Conservation (phyloP, 441 rosid species). For the Erysimum pusillum region DNA sequence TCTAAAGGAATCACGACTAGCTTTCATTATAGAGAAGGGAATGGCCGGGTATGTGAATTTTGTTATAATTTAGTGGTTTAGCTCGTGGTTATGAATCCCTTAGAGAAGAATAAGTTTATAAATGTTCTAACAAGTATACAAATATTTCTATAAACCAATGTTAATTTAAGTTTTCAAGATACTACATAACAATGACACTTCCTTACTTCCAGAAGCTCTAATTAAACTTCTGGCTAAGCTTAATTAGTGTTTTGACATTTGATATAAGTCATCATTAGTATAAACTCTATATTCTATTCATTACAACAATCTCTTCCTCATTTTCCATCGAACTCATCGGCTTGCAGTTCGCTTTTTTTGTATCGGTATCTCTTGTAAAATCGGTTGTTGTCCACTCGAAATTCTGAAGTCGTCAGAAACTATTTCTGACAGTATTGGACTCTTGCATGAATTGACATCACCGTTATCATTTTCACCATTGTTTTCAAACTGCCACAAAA, state of each 20-base stretch:
- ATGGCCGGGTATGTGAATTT: too few species aligned
- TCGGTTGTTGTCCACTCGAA: slow-evolving; percentile 5
- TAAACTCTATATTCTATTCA: slow-evolving; percentile 1
- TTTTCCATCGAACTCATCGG: background rate
- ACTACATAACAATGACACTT: background rate
- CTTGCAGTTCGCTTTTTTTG: background rate
- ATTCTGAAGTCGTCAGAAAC: background rate
- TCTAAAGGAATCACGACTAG: too few species aligned
- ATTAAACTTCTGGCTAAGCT: slow-evolving; percentile 4
- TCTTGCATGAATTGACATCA: background rate
- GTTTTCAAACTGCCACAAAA: too few species aligned
- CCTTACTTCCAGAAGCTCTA: slow-evolving; percentile 14
- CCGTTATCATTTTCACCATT: too few species aligned
- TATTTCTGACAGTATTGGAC: background rate
- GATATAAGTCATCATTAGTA: too few species aligned
- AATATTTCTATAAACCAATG: too few species aligned
- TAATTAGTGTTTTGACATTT: background rate
- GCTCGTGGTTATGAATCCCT: too few species aligned
- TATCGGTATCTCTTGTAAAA: slow-evolving; percentile 23
- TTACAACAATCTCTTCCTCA: background rate
- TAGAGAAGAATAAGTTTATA: background rate
- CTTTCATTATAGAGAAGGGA: too few species aligned
- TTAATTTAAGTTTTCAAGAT: background rate
- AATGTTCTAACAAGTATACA: too few species aligned
- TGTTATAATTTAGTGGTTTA: too few species aligned